phyloP scores from a whole-genome alignment of 2,329 filamentous ascomycete species.

The Colletotrichum simmondsii region DNA sequence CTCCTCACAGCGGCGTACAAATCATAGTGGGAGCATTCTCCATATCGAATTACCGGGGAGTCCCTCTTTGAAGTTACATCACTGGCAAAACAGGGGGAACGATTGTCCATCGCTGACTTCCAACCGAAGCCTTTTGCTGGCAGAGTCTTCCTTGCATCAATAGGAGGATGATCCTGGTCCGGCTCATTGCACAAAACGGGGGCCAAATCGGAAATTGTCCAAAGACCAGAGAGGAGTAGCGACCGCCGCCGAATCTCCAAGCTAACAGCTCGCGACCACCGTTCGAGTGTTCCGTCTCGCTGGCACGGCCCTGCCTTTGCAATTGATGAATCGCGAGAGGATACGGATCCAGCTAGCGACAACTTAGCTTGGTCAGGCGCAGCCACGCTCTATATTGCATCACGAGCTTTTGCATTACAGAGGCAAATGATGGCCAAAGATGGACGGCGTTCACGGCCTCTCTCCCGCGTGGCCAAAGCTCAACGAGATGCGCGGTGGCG shows the following conservation, averaged over 20 bases:
- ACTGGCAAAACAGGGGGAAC: conserved; percentile 9
- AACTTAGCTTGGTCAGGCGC: not conserved
- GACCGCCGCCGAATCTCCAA: conserved; percentile 15
- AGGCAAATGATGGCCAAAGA: conserved; percentile 8
- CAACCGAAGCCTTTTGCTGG: not conserved
- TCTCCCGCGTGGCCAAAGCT: conserved; percentile 16
- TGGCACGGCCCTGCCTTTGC: not conserved
- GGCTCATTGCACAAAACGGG: conserved; percentile 12
- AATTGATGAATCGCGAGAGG: not conserved
- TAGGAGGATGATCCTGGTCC: conserved; percentile 12
- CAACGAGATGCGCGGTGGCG: conserved; percentile 1
- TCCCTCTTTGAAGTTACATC: conserved; percentile 17
- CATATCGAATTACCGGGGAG: not conserved
- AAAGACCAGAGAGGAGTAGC: not conserved
- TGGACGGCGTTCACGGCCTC: conserved; percentile 9
- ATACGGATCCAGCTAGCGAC: not conserved
- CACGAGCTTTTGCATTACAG: conserved; percentile 1
- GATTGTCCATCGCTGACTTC: not conserved
- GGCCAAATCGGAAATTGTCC: conserved; percentile 26
- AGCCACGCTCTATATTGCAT: not conserved
- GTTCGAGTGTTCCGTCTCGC: not conserved
- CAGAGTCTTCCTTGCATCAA: conserved; percentile 1
- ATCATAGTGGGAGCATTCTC: not conserved
- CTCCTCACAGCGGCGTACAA: not conserved
- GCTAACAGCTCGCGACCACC: not conserved